A percentile compares a stretch with the other conserved stretches of the same genome.
Evolutionary conservation across 352 stramenopile genomes (phyloP).

Genomic region (Phytophthora boehmeriae): DNA sequence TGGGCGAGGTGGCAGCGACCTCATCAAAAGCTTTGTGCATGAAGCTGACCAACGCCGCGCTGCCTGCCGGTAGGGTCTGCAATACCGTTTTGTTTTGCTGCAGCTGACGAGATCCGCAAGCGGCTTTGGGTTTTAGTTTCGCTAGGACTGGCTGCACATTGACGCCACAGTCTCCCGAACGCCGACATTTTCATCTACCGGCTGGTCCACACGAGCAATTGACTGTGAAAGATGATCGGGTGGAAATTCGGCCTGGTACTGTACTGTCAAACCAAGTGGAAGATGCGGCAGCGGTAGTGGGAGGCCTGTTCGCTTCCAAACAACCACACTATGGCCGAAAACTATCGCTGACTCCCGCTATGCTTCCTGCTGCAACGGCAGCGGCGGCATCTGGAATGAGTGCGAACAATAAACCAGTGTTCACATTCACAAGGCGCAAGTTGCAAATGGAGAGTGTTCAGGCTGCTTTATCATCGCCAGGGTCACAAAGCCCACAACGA

Average conservation of each 20-base stretch:
- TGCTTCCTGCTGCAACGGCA: conserved; percentile 23
- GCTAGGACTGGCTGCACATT: conserved; percentile 28
- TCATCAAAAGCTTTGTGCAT: conserved; percentile 62
- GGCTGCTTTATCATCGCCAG: background rate
- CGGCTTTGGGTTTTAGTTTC: conserved; percentile 10
- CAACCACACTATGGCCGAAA: conserved; percentile 31
- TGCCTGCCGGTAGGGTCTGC: conserved; percentile 37
- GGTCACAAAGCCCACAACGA: background rate
- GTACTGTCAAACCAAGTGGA: conserved; percentile 13
- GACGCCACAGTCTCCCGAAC: conserved; percentile 17
- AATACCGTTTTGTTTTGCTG: too few species aligned
- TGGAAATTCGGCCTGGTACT: conserved; percentile 15
- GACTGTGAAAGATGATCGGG: conserved; percentile 13
- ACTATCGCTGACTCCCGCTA: conserved; percentile 28
- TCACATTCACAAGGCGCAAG: conserved; percentile 33
- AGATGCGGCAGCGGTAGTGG: conserved; percentile 16
- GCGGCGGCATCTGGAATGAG: conserved; percentile 22
- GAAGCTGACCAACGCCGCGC: conserved; percentile 45
- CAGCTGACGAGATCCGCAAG: background rate
- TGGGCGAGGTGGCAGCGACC: conserved; percentile 27
- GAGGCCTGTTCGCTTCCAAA: conserved; percentile 33
- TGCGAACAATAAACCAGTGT: conserved; percentile 29
- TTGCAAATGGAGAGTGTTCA: conserved; percentile 23
- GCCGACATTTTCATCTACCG: conserved; percentile 6
- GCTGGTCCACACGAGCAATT: conserved; percentile 1